Evolutionary conservation across 305 asterid genomes (phyloP).

Genomic region (Plantago lanceolata): DNA sequence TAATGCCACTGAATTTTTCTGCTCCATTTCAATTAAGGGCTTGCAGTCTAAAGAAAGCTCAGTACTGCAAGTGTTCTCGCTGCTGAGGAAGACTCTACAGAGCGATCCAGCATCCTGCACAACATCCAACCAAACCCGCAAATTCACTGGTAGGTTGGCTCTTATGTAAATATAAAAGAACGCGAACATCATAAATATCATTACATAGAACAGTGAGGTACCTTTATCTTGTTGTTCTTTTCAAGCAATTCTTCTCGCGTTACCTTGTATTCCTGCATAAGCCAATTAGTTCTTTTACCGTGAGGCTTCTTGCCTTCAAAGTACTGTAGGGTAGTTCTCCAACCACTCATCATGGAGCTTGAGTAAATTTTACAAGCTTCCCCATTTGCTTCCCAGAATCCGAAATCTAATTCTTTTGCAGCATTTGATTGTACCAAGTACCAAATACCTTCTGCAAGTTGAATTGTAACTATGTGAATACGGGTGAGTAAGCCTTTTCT

Average conservation of each 20-base stretch:
- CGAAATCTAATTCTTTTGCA: constrained; percentile 33
- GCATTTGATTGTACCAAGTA: constrained; percentile 33
- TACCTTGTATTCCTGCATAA: constrained; percentile 57
- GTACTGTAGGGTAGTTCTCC: constrained; percentile 53
- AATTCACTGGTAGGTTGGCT: constrained; percentile 13
- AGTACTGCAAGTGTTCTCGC: constrained; percentile 15
- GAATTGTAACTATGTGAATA: constrained; percentile 6
- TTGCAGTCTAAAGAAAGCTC: constrained; percentile 4
- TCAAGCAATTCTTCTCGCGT: constrained; percentile 27
- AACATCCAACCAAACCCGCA: constrained; percentile 29
- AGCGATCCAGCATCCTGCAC: constrained; percentile 49
- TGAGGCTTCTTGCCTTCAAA: constrained; percentile 35
- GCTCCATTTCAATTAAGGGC: not conserved
- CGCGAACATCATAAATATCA: constrained; percentile 1
- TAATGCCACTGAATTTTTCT: constrained; percentile 18
- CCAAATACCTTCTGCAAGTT: constrained; percentile 51
- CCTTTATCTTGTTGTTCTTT: constrained; percentile 37
- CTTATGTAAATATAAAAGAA: constrained; percentile 17
- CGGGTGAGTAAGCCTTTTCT: not conserved
- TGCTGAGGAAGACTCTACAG: constrained; percentile 45
- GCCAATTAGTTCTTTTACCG: constrained; percentile 40
- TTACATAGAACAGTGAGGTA: constrained; percentile 20
- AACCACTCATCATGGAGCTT: constrained; percentile 40
- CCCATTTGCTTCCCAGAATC: constrained; percentile 54
- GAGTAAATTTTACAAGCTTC: constrained; percentile 39